Base-by-base conservation (phyloP, 306 rosid species). In the Dicorynia guianensis region DNA sequence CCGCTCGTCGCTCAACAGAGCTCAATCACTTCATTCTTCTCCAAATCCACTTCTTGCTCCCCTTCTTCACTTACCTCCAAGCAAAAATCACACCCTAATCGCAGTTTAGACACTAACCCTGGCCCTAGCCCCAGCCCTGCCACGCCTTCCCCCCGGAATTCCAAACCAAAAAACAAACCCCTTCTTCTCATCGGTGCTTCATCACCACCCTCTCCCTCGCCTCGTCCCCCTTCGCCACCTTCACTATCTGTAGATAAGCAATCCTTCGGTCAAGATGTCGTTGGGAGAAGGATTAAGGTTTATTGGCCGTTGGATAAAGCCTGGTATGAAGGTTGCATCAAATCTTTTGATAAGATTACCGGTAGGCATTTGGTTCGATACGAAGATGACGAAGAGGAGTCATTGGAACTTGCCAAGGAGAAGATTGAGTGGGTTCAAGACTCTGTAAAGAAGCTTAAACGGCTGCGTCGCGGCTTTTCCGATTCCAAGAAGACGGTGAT, bases 1-100 rank as follows among this genome's bases (percentile, higher is more conserved):
- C 92, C 97, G 0, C 80, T 92, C 61, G 84, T 89, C 9, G 92
- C 89, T 73, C 97, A 69, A 67, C 97, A 95, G 75, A 85, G 96
- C 71, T 93, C 90, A 76, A 92, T 95, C 81, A 95, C 97, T 80
- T 77, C 97, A 13, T 95, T 95, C 88, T 95, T 95, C 85, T n/a
- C 93, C 46, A 92, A 83, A 81, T 44, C 89, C 35, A 3, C 85
- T n/a, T 68, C 89, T 4, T 38, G 75, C 48, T 69, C 87, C 17
- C 57, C 80, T 20, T 38, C 69, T 13, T 49, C 83, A 9, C 14
- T 67, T 59, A 60, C 46, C 56, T 67, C 88, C 57, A 77, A 49
- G 33, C 72, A 20, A 5, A 81, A 71, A 43, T 38, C 69, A 25
- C 80, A 40, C 59, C 85, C 87, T 36, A 54, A 30, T 11, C 40